phyloP scores from a whole-genome alignment of 2,329 filamentous ascomycete species.

The Phaeomoniella chlamydospora region DNA sequence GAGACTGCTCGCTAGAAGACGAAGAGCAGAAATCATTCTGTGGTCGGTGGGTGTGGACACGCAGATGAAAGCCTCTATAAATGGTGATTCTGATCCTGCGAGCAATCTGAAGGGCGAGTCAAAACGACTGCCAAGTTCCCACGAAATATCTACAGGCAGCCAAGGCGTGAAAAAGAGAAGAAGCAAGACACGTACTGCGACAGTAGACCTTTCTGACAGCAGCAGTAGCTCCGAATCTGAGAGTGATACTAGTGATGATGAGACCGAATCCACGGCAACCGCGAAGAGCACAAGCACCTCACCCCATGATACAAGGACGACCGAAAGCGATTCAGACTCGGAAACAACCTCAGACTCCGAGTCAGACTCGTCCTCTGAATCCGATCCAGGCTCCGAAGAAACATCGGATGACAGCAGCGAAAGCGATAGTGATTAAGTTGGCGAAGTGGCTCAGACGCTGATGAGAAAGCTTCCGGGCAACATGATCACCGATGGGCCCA shows the following conservation, averaged over 20 bases:
- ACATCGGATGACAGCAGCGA: slow-evolving; percentile 21
- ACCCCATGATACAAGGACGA: slow-evolving; percentile 4
- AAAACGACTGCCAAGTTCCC: no score
- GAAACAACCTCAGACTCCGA: slow-evolving; percentile 7
- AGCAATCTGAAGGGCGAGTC: no score
- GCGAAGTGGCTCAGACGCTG: slow-evolving; percentile 1
- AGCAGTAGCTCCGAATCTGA: background rate
- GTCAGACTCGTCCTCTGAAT: background rate
- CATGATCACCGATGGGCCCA: no score
- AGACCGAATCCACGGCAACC: slow-evolving; percentile 2
- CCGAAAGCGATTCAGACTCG: slow-evolving; percentile 5
- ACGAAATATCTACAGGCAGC: no score
- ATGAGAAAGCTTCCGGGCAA: no score
- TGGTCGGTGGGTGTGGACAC: slow-evolving; percentile 15
- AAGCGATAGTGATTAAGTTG: slow-evolving; percentile 12
- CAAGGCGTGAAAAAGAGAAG: background rate
- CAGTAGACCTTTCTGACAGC: background rate
- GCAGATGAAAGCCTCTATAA: no score
- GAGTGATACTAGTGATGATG: background rate
- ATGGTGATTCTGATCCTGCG: no score
- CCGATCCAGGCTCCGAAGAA: background rate
- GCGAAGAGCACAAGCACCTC: background rate
- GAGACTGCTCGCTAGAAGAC: slow-evolving; percentile 19
- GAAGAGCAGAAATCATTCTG: slow-evolving; percentile 22
- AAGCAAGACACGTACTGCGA: background rate